Evolutionary conservation across 2,329 filamentous ascomycete genomes (phyloP).

Genomic region (Xylariaceae sp.): DNA sequence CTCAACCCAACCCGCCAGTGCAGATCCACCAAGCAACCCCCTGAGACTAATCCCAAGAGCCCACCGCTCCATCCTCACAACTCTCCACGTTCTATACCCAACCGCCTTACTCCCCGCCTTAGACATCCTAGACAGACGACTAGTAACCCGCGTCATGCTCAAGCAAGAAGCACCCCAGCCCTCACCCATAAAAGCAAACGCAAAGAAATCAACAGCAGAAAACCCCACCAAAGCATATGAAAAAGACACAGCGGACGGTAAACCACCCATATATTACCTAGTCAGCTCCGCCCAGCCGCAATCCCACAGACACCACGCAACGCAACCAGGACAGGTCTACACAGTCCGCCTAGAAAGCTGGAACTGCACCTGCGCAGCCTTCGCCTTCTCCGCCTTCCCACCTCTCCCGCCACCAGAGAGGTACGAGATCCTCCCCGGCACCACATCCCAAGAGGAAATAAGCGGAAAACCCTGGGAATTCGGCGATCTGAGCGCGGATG

Average conservation of each 20-base stretch:
- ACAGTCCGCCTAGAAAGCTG: constrained; percentile 70
- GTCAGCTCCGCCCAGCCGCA: constrained; percentile 55
- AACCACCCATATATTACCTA: constrained; percentile 47
- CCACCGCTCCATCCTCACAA: constrained; percentile 61
- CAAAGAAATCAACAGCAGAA: not conserved
- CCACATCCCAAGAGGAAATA: not conserved
- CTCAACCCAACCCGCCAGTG: constrained; percentile 1
- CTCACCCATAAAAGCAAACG: constrained; percentile 2
- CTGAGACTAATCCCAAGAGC: constrained; percentile 36
- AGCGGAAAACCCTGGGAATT: constrained; percentile 28
- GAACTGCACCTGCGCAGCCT: constrained; percentile 87
- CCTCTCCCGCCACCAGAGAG: constrained; percentile 9
- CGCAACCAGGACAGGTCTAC: constrained; percentile 44
- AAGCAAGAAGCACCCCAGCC: constrained; percentile 1
- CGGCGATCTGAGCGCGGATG: constrained; percentile 36
- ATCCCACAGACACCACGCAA: constrained; percentile 29
- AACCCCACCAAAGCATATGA: not conserved
- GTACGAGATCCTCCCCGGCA: constrained; percentile 3
- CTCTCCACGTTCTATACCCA: constrained; percentile 81
- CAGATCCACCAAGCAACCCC: constrained; percentile 29
- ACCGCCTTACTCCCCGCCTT: constrained; percentile 76
- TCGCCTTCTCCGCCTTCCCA: constrained; percentile 68
- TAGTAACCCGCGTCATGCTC: constrained; percentile 57
- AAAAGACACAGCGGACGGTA: not conserved
- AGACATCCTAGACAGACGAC: constrained; percentile 75